Conservation (phyloP, 179 eudicot genomes). For the Heliamphora pulchella region DNA sequence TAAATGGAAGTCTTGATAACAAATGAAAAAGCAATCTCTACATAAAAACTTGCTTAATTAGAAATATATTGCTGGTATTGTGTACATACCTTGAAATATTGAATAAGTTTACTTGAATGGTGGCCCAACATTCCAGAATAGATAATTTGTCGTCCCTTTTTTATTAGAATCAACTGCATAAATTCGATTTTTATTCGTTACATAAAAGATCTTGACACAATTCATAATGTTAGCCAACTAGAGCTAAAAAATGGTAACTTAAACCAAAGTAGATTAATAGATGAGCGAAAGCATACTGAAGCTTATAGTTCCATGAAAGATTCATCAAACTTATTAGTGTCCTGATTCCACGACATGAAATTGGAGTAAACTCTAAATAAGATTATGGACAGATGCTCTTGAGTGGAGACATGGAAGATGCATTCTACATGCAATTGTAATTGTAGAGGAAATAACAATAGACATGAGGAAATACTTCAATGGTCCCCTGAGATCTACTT, state of each 20-base stretch:
- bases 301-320: neutral
- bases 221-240: neutral
- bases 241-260: neutral
- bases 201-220: neutral
- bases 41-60: neutral
- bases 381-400: neutral
- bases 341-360: neutral
- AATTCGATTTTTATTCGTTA: neutral
- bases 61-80: neutral
- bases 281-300: neutral
- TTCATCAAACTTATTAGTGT: neutral
- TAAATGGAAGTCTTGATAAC: neutral
- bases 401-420: neutral
- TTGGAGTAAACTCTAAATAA: neutral
- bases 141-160: constrained; percentile 20
- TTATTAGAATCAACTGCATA: constrained; percentile 22
- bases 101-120: constrained; percentile 18
- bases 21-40: neutral
- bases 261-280: neutral
- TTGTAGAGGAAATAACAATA: neutral
- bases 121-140: constrained; percentile 16
- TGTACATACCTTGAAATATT: constrained; percentile 20
- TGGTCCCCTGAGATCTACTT: constrained; percentile 1
- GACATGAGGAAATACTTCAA: neutral
- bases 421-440: neutral